Conservation (phyloP, 441 rosid species). For the Adansonia madagascariensis region DNA sequence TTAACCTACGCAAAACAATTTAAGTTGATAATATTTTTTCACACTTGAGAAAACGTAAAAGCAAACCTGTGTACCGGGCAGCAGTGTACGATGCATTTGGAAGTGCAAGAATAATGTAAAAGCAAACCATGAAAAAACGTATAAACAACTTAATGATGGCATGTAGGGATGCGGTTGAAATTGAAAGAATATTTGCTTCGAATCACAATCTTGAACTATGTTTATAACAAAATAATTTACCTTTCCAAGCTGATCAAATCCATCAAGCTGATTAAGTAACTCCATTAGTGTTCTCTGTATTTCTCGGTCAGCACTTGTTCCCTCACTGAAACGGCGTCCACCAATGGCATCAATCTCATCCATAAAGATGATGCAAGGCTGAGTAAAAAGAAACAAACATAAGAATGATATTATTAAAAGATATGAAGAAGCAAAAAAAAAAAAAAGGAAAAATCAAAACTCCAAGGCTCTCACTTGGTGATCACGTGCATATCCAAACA, state of each 20-base stretch:
- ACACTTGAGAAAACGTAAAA: background rate
- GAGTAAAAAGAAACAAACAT: constrained; percentile 29
- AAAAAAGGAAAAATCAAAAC: background rate
- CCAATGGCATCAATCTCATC: constrained; percentile 99
- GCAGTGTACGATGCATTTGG: background rate
- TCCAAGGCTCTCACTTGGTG: constrained; percentile 62
- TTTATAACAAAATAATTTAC: constrained; percentile 33
- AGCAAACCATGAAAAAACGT: background rate
- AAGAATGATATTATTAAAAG: constrained; percentile 6
- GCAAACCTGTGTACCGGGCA: background rate
- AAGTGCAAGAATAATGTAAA: too few relatives aligned
- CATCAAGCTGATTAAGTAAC: constrained; percentile 95
- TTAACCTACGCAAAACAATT: constrained; percentile 37
- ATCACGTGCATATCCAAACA: constrained; percentile 96
- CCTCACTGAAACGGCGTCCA: constrained; percentile 97
- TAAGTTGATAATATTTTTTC: background rate
- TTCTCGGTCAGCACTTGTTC: constrained; percentile 99
- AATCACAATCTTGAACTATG: background rate
- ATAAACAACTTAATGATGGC: background rate
- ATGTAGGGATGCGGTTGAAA: background rate
- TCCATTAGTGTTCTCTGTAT: constrained; percentile 97
- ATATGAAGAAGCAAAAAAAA: constrained; percentile 9
- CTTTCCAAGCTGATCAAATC: constrained; percentile 95
- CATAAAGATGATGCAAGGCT: constrained; percentile 99
- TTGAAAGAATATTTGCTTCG: background rate